phyloP scores from a whole-genome alignment of 169 alveolate species.

The Cyclospora cayetanensis region DNA sequence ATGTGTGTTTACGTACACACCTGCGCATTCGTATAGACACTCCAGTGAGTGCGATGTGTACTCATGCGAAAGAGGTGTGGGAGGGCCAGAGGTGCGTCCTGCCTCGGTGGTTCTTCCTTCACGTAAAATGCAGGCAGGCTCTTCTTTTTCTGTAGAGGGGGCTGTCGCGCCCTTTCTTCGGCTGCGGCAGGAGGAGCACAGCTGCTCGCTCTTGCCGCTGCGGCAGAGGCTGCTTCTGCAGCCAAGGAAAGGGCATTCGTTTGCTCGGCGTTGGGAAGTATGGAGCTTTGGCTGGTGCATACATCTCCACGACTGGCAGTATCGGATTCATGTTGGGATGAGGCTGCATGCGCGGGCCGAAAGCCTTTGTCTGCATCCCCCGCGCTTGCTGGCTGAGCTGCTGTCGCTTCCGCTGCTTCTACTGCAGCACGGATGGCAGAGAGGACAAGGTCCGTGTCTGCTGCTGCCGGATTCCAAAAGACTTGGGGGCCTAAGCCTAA shows the following conservation, averaged over 20 bases:
- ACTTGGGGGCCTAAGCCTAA: conserved; percentile 31
- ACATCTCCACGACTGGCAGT: too few relatives aligned
- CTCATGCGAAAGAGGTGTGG: conserved; percentile 34
- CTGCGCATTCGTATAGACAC: conserved; percentile 37
- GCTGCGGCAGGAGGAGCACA: background rate
- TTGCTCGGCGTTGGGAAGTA: background rate
- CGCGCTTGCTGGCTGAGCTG: background rate
- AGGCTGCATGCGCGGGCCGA: background rate
- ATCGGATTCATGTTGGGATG: too few relatives aligned
- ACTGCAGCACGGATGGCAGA: conserved; percentile 1
- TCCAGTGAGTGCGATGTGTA: conserved; percentile 37
- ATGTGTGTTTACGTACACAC: background rate
- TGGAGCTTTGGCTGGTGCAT: too few relatives aligned
- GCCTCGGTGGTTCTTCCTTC: conserved; percentile 5
- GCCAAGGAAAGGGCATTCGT: background rate
- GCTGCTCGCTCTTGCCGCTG: background rate
- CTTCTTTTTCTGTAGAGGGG: background rate
- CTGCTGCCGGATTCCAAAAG: conserved; percentile 30
- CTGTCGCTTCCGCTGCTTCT: background rate
- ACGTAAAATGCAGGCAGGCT: background rate
- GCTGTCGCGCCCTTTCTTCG: background rate
- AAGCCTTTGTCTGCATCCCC: background rate
- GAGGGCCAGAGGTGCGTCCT: conserved; percentile 33
- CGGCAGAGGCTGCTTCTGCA: background rate
- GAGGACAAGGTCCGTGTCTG: background rate